Percentiles rank a stretch among this genome's conserved stretches.
Evolutionary conservation across 73 alveolate genomes (phyloP).

Genomic region (Breviolum minutum): DNA sequence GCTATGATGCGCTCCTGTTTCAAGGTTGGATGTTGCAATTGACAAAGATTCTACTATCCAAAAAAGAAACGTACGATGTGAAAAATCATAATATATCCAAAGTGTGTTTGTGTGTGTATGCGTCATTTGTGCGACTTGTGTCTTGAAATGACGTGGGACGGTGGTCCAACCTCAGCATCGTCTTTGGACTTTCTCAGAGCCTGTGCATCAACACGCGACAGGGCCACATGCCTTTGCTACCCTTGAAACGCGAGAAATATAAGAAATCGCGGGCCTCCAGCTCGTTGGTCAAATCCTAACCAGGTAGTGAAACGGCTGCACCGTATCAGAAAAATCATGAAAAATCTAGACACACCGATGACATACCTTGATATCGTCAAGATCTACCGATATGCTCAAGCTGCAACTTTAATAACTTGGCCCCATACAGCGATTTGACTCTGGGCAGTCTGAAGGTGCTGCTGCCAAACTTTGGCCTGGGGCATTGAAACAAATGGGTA

Average conservation of each 20-base stretch:
- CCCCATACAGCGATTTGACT: slow-evolving; percentile 25
- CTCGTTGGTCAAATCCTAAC: slow-evolving; percentile 39
- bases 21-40: background rate
- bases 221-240: background rate
- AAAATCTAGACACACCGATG: background rate
- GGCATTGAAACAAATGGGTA: background rate
- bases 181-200: slow-evolving; percentile 24
- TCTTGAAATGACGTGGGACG: background rate
- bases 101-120: too few species aligned
- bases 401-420: background rate
- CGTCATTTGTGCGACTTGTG: too few species aligned
- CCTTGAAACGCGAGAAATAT: background rate
- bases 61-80: too few species aligned
- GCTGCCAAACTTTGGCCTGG: slow-evolving; percentile 65
- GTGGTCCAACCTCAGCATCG: slow-evolving; percentile 3
- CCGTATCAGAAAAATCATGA: background rate
- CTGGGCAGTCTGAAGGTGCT: slow-evolving; percentile 37
- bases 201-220: background rate
- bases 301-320: background rate
- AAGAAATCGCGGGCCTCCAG: background rate
- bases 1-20: slow-evolving; percentile 53
- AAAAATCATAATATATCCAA: too few species aligned
- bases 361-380: too few species aligned
- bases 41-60: background rate
- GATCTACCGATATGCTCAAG: background rate